These are phyloP conservation scores for Tephrocybe sp. DNA, from an alignment of 768 basidiomycete species.

Conservation along the genomic window DNA sequence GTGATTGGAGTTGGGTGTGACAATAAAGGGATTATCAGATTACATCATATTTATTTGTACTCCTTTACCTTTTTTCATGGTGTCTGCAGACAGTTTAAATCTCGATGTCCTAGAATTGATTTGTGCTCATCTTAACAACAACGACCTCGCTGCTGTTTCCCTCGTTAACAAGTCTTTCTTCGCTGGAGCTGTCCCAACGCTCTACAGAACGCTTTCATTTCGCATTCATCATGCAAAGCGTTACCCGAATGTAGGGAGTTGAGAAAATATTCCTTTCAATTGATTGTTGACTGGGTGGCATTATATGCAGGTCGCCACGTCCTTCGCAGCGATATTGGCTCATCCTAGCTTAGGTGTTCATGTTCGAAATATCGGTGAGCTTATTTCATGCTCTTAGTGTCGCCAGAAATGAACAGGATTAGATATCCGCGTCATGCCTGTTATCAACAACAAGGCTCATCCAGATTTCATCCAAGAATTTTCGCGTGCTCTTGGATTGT, in stretches of 20 bases:
- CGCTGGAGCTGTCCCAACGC: constrained; percentile 56
- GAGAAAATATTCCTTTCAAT: too few species aligned
- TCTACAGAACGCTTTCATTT: constrained; percentile 61
- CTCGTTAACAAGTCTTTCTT: constrained; percentile 67
- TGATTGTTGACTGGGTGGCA: too few species aligned
- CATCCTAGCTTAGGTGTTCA: constrained; percentile 55
- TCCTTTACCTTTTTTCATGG: constrained; percentile 36
- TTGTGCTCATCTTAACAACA: constrained; percentile 47
- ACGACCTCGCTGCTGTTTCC: constrained; percentile 58
- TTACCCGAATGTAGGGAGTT: constrained; percentile 50
- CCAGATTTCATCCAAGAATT: constrained; percentile 55
- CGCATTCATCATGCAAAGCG: constrained; percentile 54
- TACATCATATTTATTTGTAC: background rate
- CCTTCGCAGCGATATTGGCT: constrained; percentile 55
- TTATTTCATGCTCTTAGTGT: background rate
- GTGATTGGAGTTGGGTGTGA: background rate
- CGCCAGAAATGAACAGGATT: background rate
- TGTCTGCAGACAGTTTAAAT: constrained; percentile 64
- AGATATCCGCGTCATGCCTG: constrained; percentile 54
- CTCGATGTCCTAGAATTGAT: constrained; percentile 74
- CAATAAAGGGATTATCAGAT: background rate
- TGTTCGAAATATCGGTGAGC: constrained; percentile 57
- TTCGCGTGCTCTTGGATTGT: constrained; percentile 41
- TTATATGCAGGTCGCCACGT: constrained; percentile 42
- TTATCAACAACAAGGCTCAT: constrained; percentile 31